Evolutionary conservation across 352 stramenopile genomes (phyloP).

Genomic region (Stephanocyclus meneghinianus): DNA sequence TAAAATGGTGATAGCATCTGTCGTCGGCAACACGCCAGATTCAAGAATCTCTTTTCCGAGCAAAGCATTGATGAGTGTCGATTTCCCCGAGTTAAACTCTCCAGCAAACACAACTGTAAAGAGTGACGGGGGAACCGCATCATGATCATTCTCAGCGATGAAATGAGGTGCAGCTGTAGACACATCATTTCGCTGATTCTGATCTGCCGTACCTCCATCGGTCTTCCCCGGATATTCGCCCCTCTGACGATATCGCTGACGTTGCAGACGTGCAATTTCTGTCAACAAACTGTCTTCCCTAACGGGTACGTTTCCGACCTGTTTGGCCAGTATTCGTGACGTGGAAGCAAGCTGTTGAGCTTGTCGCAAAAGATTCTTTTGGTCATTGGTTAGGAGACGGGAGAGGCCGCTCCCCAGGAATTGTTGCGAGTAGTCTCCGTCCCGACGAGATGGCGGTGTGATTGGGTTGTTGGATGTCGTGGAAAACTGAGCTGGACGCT

Average conservation of each 20-base stretch:
- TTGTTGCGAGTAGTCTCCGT: no score
- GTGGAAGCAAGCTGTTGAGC: slow-evolving; percentile 56
- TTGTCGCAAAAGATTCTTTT: slow-evolving; percentile 60
- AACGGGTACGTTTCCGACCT: slow-evolving; percentile 52
- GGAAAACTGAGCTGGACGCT: no score
- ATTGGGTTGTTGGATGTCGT: no score
- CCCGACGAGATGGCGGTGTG: no score
- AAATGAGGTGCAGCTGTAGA: background rate
- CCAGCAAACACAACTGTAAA: slow-evolving; percentile 83
- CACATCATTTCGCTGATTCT: background rate
- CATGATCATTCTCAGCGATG: background rate
- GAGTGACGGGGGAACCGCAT: slow-evolving; percentile 46
- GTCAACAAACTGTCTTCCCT: slow-evolving; percentile 41
- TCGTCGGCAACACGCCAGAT: slow-evolving; percentile 76
- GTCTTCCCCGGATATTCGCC: background rate
- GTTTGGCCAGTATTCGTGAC: slow-evolving; percentile 45
- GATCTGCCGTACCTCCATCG: background rate
- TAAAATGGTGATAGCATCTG: slow-evolving; percentile 74
- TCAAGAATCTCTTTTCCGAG: slow-evolving; percentile 73
- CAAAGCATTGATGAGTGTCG: slow-evolving; percentile 80
- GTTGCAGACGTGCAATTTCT: slow-evolving; percentile 47
- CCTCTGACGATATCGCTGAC: background rate
- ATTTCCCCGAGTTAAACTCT: slow-evolving; percentile 83
- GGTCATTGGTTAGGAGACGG: slow-evolving; percentile 60
- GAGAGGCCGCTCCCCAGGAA: slow-evolving; percentile 35